Conservation (phyloP, 108 stramenopile species). For the Cyclotella sp. region DNA sequence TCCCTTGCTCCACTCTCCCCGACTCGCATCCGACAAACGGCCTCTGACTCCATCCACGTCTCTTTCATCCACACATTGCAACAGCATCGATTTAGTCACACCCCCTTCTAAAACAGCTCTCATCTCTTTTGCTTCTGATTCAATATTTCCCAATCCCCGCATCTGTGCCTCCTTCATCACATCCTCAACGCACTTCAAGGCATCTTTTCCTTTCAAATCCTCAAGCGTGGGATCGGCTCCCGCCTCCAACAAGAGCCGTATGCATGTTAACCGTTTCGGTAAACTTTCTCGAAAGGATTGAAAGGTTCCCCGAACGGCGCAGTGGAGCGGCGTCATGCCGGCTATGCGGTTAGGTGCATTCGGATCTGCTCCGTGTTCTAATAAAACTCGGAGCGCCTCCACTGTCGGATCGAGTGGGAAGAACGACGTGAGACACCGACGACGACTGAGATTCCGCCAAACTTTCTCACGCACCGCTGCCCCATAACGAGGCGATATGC, state of each 20-base stretch:
- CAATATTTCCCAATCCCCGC: constrained; percentile 28
- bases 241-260: constrained; percentile 47
- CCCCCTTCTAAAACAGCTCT: constrained; percentile 13
- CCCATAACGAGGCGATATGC: constrained; percentile 80
- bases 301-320: constrained; percentile 52
- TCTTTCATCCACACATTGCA: constrained; percentile 2
- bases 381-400: constrained; percentile 54
- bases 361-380: constrained; percentile 55
- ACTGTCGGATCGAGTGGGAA: constrained; percentile 7
- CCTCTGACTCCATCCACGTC: constrained; percentile 23
- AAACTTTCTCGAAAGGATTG: constrained; percentile 57
- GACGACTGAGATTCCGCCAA: neutral
- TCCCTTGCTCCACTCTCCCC: constrained; percentile 8
- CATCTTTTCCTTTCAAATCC: constrained; percentile 51
- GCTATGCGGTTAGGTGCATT: constrained; percentile 61
- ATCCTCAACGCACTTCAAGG: constrained; percentile 52
- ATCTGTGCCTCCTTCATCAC: constrained; percentile 16
- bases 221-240: constrained; percentile 54
- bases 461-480: constrained; percentile 42
- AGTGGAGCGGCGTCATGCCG: constrained; percentile 74
- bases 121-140: constrained; percentile 31
- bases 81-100: neutral
- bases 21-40: constrained; percentile 7
- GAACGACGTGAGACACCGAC: neutral
- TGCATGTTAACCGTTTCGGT: constrained; percentile 44